Evolutionary conservation across 202 grass and related monocot species (phyloP).

Genomic region (Schoenoplectus tabernaemontani): DNA sequence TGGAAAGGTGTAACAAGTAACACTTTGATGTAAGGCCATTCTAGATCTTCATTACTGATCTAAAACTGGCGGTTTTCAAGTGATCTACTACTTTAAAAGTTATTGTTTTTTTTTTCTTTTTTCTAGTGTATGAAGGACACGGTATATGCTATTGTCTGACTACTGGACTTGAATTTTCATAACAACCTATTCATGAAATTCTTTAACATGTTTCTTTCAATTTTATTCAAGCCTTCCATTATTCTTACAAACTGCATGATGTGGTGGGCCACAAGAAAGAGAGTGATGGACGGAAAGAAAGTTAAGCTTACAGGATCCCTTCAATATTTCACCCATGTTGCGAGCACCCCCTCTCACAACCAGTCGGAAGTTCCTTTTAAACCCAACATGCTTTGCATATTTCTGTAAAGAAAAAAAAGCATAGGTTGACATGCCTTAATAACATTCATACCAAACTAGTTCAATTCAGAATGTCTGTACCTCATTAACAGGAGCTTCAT

Average conservation of each 20-base stretch:
- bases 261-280: not conserved
- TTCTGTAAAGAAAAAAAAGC: constrained; percentile 42
- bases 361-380: constrained; percentile 90
- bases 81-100: not conserved
- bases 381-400: constrained; percentile 91
- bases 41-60: not conserved
- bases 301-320: constrained; percentile 87
- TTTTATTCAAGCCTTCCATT: constrained; percentile 1
- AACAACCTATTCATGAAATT: not conserved
- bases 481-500: constrained; percentile 95
- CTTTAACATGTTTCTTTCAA: not conserved
- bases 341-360: constrained; percentile 94
- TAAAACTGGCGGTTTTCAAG: not conserved
- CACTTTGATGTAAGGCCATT: not conserved
- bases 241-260: not conserved
- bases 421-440: not conserved
- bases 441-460: not conserved
- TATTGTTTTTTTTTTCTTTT: not conserved
- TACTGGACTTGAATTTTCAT: not conserved
- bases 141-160: not conserved
- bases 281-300: constrained; percentile 12
- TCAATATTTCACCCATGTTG: constrained; percentile 90
- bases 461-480: constrained; percentile 28
- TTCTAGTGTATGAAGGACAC: not conserved
- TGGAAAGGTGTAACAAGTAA: not conserved